Evolutionary conservation across 768 basidiomycete genomes (phyloP), one percentile per base, ranked within the genome.

Genomic region (Mycena rosella): DNA sequence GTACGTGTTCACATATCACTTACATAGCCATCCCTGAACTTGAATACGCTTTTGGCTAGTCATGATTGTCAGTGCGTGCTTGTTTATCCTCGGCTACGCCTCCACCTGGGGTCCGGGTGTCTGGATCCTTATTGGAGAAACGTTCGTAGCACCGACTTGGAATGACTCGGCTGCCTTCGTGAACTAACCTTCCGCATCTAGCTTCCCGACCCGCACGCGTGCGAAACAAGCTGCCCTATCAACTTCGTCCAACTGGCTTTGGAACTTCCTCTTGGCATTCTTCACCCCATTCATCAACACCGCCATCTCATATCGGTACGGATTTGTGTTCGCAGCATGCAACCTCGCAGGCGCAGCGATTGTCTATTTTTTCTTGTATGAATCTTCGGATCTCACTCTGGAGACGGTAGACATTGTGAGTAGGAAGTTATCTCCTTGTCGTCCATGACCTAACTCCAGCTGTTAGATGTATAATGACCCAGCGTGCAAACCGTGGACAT

Each of bases 41-140:
- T 17, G 49, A 52, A 70, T 44, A 65, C 63, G 18, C 36, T 58
- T 30, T 45, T 56, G 27, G 30, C 7, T 42, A 85, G 85, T 89
- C 51, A 87, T 90, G 87, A 89, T 90, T 60, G 85, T 91, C 71
- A 83, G 86, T 32, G 89, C 91, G 0, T 91, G 88, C 72, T 74
- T 93, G 74, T 92, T 93, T 78, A 91, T 92, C 74, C 77, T 87
- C 49, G 91, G 91, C 9, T 92, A 87, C 72, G 89, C 91, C 6
- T 87, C 81, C 80, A 91, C 91, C 34, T 90, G 88, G 89, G 89
- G 86, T 18, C 90, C 91, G 78, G 90, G 90, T 52, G 77, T 92
- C 42, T 93, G 91, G 91, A 91, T 93, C 73, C 81, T 93, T 22
- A 91, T 90, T 62, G 91, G 91, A 40, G 91, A 93, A 77, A 91